Conservation (phyloP, 495 filamentous ascomycete species). For the Penicillium subrubescens region DNA sequence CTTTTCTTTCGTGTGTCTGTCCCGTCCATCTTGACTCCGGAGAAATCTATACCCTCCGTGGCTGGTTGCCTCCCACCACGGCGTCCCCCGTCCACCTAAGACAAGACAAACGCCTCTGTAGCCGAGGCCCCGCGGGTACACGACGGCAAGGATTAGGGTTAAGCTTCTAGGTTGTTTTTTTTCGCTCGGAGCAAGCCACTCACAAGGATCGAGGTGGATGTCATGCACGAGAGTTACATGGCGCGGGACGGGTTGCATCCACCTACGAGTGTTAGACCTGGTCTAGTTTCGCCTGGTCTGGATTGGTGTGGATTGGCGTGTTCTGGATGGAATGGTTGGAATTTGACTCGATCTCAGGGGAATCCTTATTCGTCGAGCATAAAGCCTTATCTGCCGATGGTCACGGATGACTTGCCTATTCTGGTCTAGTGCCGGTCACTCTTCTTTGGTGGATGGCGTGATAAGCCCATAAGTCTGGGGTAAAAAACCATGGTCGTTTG, state of each 20-base stretch:
- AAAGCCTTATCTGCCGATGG: slow-evolving; percentile 15
- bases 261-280: not conserved
- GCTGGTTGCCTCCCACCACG: not conserved
- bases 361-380: not conserved
- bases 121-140: not conserved
- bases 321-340: not conserved
- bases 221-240: slow-evolving; percentile 13
- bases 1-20: not conserved
- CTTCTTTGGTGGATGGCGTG: slow-evolving; percentile 5
- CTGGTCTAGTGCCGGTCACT: not conserved
- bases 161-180: slow-evolving; percentile 11
- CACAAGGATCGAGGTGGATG: not conserved
- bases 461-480: slow-evolving; percentile 24
- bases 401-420: slow-evolving; percentile 7
- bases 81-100: not conserved
- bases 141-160: not conserved
- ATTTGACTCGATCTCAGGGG: not conserved
- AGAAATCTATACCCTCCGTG: not conserved
- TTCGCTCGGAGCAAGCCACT: not conserved
- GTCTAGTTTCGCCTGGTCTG: not conserved
- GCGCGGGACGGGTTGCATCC: slow-evolving; percentile 14
- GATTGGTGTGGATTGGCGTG: not conserved
- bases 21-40: not conserved
- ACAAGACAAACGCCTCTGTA: not conserved
- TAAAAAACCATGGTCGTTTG: slow-evolving; percentile 9